phyloP scores from a whole-genome alignment of 1,284 basidiomycete genomes.

The Cystobasidium pallidum region DNA sequence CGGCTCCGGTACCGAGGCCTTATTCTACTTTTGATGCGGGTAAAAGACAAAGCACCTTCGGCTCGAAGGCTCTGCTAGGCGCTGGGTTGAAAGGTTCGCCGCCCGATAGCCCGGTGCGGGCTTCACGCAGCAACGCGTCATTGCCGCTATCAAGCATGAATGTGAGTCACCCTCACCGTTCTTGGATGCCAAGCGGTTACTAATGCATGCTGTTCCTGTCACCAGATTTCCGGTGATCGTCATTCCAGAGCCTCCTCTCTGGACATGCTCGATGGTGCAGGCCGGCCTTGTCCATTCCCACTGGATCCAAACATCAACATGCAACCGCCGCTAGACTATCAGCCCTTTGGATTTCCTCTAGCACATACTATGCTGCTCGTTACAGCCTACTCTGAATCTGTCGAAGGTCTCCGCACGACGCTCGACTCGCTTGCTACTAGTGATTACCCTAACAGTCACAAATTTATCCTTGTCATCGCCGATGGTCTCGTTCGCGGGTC shows the following conservation, averaged over 20 bases:
- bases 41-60: constrained; percentile 36
- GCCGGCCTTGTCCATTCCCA: constrained; percentile 78
- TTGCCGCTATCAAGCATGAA: constrained; percentile 57
- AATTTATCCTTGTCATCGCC: constrained; percentile 91
- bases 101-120: constrained; percentile 74
- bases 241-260: constrained; percentile 39
- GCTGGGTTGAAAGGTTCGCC: constrained; percentile 62
- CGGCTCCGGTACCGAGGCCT: constrained; percentile 65
- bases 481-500: constrained; percentile 98
- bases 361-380: constrained; percentile 94
- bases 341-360: constrained; percentile 95
- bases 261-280: constrained; percentile 35
- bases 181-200: neutral
- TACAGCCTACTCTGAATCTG: constrained; percentile 96
- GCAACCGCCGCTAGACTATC: constrained; percentile 86
- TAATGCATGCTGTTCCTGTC: neutral
- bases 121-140: constrained; percentile 81
- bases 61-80: constrained; percentile 23
- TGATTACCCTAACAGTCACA: constrained; percentile 98
- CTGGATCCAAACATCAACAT: constrained; percentile 79
- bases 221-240: constrained; percentile 1
- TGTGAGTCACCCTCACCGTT: neutral
- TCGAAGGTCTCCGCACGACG: constrained; percentile 94
- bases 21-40: constrained; percentile 63
- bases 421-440: constrained; percentile 97